A percentile compares a stretch with the other conserved stretches of the same genome.
Conservation (phyloP, 192 early-diverging fungal genomes). For the Pilobolus umbonatus region DNA sequence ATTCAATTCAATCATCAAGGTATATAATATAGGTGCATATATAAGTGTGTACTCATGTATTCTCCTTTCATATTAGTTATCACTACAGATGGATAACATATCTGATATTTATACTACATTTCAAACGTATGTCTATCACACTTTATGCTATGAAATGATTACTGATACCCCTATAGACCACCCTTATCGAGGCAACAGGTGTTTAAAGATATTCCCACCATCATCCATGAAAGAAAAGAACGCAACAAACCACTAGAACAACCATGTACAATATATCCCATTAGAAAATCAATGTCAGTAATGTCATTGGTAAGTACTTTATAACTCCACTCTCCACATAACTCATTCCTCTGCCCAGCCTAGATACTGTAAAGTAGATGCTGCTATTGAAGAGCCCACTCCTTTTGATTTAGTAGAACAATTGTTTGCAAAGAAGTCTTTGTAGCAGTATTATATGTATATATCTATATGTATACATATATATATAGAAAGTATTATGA, state of each 20-base stretch:
- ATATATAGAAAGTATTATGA: too few species aligned
- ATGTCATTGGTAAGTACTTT: constrained; percentile 13
- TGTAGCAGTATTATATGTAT: too few species aligned
- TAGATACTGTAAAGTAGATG: constrained; percentile 10
- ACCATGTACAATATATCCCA: neutral
- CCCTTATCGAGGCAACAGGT: constrained; percentile 31
- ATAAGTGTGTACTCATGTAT: too few species aligned
- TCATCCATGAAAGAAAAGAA: constrained; percentile 14
- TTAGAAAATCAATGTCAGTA: constrained; percentile 18
- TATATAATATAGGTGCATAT: too few species aligned
- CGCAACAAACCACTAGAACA: neutral
- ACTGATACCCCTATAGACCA: constrained; percentile 20
- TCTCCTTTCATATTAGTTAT: too few species aligned
- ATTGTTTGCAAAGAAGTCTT: too few species aligned
- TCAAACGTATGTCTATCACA: constrained; percentile 26
- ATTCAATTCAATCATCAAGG: constrained; percentile 71
- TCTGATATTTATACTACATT: constrained; percentile 14
- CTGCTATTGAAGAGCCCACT: constrained; percentile 21
- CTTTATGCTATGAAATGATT: neutral
- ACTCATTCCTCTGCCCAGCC: constrained; percentile 7
- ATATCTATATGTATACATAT: too few species aligned
- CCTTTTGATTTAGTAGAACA: constrained; percentile 29
- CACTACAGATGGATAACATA: constrained; percentile 31
- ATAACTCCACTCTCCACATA: neutral
- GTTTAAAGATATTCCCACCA: constrained; percentile 26